Conservation (phyloP, 345 rosid genomes). For the Euphorbia lathyris region DNA sequence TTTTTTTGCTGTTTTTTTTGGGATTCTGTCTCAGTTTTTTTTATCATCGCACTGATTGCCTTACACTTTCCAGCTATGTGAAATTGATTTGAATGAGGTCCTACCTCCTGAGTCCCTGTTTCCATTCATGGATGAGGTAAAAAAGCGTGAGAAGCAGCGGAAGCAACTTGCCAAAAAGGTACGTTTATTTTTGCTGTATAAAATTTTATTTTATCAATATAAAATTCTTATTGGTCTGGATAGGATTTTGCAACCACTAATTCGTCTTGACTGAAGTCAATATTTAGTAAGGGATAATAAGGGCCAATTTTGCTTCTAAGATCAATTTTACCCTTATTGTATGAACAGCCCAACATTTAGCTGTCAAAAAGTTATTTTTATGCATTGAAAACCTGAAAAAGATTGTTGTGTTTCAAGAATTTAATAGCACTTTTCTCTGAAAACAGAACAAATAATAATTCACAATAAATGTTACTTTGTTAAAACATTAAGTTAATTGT, state of each 20-base stretch:
- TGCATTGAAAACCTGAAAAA: not conserved
- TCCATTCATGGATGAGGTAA: constrained; percentile 85
- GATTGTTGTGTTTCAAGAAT: not conserved
- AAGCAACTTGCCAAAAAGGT: constrained; percentile 80
- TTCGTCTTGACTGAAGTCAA: not conserved
- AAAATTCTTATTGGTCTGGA: constrained; percentile 3
- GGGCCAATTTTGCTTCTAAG: not conserved
- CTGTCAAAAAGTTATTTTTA: not conserved
- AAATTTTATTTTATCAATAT: not conserved
- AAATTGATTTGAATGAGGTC: constrained; percentile 68
- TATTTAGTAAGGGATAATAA: not conserved
- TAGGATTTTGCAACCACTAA: not conserved
- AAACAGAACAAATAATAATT: not conserved
- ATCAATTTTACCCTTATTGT: not conserved
- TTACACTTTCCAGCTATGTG: constrained; percentile 66
- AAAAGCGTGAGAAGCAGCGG: constrained; percentile 80
- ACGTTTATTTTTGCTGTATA: constrained; percentile 3
- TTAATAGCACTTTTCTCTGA: not conserved
- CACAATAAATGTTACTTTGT: not conserved
- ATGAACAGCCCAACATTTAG: not conserved
- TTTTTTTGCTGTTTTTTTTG: not conserved
- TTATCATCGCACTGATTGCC: not conserved
- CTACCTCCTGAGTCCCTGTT: constrained; percentile 61
- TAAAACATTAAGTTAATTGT: not conserved
- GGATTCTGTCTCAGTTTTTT: not conserved